These are phyloP conservation scores for Rhizopogon vesiculosus DNA, from an alignment of 768 basidiomycete species.

Conservation along the genomic window DNA sequence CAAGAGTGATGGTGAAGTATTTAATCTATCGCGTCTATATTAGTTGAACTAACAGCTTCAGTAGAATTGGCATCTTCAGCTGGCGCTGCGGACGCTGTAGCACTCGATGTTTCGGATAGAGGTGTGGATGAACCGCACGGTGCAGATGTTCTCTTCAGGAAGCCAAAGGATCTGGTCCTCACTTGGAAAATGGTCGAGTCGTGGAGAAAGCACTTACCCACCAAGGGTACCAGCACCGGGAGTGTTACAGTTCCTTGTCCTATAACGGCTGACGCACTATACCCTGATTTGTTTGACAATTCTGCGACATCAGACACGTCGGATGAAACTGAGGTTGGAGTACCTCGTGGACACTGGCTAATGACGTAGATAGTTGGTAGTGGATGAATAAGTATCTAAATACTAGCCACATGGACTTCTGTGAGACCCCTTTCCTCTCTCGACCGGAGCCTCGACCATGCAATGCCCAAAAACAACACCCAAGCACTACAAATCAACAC, in stretches of 20 bases:
- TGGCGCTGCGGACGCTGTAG: conserved; percentile 6
- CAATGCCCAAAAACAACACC: conserved; percentile 60
- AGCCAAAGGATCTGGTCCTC: conserved; percentile 17
- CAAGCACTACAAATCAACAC: conserved; percentile 48
- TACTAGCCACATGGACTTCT: not conserved
- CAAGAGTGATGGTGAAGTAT: conserved; percentile 21
- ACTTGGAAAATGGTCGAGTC: conserved; percentile 26
- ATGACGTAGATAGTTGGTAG: conserved; percentile 6
- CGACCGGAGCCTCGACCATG: conserved; percentile 50
- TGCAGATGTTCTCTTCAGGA: conserved; percentile 13
- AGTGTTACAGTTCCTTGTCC: not conserved
- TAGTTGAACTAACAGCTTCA: not conserved
- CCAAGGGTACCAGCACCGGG: conserved; percentile 6
- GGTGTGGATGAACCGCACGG: conserved; percentile 3
- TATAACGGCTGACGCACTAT: not conserved
- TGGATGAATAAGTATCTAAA: not conserved
- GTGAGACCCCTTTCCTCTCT: conserved; percentile 26
- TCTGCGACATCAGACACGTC: conserved; percentile 24
- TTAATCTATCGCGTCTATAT: not conserved
- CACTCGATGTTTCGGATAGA: conserved; percentile 17
- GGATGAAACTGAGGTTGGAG: conserved; percentile 26
- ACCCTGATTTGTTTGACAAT: conserved; percentile 19
- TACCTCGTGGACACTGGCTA: conserved; percentile 27
- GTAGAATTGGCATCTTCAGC: conserved; percentile 22
- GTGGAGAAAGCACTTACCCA: conserved; percentile 26